Base-by-base conservation (phyloP, 2,329 filamentous ascomycete species). In the Cladosporium sp. region DNA sequence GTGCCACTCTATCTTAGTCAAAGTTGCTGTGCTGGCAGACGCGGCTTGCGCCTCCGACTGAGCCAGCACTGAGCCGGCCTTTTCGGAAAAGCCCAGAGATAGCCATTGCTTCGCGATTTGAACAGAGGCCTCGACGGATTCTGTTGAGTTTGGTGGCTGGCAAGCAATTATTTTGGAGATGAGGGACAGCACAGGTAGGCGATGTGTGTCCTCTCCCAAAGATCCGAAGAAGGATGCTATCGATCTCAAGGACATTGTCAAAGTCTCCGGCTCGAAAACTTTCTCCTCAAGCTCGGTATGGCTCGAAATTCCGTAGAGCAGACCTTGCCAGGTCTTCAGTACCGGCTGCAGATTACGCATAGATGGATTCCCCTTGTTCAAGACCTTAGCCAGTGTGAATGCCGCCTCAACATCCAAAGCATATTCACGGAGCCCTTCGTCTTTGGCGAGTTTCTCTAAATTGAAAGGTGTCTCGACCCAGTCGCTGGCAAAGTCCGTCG, bases 1-100 rank as follows among this genome's bases (percentile, higher is more conserved):
- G 11, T 58, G 33, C 48, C 48, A 50, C 33, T 75, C 73, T 11
- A 85, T 59, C 28, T 67, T 70, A 11, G 76, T 72, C 46, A 77
- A 68, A 9, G 70, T 68, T 3, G 75, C 73, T 2, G 75, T 59
- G 1, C 66, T 65, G 38, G 68, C 67, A 8, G 66, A 67, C 9
- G 65, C 62, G 5, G 77, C 58, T 46, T 78, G 75, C 16, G 72
- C 68, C 56, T 83, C 77, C 3, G 83, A 82, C 51, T 78, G 77
- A 1, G 77, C 74, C 13, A 96, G 75, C 2, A 77, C 67, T 4
- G 76, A 63, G 6, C 75, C 75, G 43, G 83, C 81, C 61, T 79
- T 80, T 41, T 77, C 78, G 45, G 78, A 78, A 59, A 84, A 81
- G 28, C 83, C 84, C 55, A 85, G 72, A 4, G 75, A 73, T 41